phyloP scores from a whole-genome alignment of 345 rosid genomes.

The Pugionium dolabratum region DNA sequence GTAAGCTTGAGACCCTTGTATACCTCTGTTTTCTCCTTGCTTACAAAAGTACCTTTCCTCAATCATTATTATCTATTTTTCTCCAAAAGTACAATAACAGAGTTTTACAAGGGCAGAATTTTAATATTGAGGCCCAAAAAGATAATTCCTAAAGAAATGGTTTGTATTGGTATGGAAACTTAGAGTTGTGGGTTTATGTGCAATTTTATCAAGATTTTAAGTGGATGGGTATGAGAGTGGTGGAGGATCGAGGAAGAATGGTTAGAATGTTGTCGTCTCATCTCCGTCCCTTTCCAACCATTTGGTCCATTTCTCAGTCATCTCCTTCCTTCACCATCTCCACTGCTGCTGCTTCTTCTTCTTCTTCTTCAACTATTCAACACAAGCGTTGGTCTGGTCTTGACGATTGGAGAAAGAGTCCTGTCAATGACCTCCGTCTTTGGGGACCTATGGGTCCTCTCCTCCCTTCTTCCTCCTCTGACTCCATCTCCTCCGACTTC shows the following conservation, averaged over 20 bases:
- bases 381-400: slow-evolving; percentile 72
- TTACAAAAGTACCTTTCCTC: neutral
- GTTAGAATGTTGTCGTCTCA: slow-evolving; percentile 1
- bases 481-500: neutral
- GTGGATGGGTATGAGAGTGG: neutral
- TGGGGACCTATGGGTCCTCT: slow-evolving; percentile 88
- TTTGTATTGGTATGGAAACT: neutral
- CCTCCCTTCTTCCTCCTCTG: slow-evolving; percentile 3
- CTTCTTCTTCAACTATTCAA: slow-evolving; percentile 37
- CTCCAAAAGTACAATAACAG: neutral
- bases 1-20: slow-evolving; percentile 31
- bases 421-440: slow-evolving; percentile 60
- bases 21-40: neutral
- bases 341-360: slow-evolving; percentile 30
- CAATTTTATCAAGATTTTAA: neutral
- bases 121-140: no score
- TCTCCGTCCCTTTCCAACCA: neutral
- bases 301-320: no score
- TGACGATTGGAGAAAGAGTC: slow-evolving; percentile 61
- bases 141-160: no score
- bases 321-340: no score
- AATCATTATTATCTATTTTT: neutral
- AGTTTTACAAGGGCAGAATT: neutral
- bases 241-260: slow-evolving; percentile 13
- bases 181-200: neutral